These are phyloP conservation scores for Hortiboletus rubellus DNA, from an alignment of 1,284 basidiomycete genomes.

Conservation along the genomic window DNA sequence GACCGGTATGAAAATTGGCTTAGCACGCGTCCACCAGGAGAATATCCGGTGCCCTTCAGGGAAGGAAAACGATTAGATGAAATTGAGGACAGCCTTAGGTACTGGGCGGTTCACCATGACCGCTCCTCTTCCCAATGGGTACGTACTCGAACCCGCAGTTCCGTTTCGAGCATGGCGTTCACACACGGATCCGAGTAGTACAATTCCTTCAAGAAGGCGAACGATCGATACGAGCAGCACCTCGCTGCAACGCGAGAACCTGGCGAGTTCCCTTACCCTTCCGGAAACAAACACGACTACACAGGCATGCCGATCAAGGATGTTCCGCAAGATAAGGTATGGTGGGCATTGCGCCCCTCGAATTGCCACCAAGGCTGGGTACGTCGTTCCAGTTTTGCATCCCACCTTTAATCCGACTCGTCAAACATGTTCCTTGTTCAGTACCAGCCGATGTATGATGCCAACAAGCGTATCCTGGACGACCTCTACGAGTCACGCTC, in stretches of 20 bases:
- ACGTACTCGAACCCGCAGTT: background rate
- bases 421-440: background rate
- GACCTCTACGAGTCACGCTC: conserved; percentile 19
- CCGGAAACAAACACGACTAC: background rate
- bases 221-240: conserved; percentile 19
- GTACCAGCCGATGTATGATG: conserved; percentile 14
- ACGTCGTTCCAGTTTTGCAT: background rate
- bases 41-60: conserved; percentile 17
- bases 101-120: conserved; percentile 9
- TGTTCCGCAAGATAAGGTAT: conserved; percentile 14
- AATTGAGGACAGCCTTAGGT: background rate
- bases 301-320: conserved; percentile 9
- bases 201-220: conserved; percentile 4
- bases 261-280: conserved; percentile 12
- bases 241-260: conserved; percentile 7
- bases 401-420: background rate
- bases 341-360: conserved; percentile 13
- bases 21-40: conserved; percentile 7
- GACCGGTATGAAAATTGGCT: conserved; percentile 20
- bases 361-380: conserved; percentile 13
- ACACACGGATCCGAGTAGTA: conserved; percentile 11
- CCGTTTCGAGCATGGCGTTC: background rate
- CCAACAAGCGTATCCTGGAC: conserved; percentile 17
- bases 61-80: conserved; percentile 2
- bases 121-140: conserved; percentile 11